phyloP scores from a whole-genome alignment of 345 rosid genomes.

The Lenwebbia sp. region DNA sequence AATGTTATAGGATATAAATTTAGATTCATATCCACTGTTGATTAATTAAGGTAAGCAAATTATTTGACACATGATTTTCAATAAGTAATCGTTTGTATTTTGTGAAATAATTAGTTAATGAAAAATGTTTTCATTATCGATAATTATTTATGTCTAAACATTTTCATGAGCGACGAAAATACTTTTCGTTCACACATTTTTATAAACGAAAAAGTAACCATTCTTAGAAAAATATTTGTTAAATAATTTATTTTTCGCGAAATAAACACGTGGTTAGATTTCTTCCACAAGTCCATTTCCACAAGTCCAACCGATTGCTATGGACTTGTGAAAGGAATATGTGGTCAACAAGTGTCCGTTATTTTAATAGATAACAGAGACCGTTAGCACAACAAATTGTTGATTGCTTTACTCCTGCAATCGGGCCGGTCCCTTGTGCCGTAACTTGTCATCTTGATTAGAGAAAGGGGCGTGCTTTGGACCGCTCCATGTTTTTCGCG shows the following conservation, averaged over 20 bases:
- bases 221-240: neutral
- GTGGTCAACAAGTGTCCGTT: neutral
- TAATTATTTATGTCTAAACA: neutral
- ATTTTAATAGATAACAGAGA: neutral
- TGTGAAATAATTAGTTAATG: neutral
- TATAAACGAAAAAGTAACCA: neutral
- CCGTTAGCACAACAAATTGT: neutral
- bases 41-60: neutral
- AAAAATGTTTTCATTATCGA: rapidly evolving
- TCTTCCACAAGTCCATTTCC: neutral
- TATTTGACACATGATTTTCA: neutral
- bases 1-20: no score
- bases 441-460: neutral
- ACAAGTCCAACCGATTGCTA: neutral
- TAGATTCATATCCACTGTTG: no score
- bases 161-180: neutral
- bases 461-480: neutral
- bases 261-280: neutral
- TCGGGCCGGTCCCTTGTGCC: neutral
- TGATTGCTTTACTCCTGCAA: neutral
- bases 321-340: neutral
- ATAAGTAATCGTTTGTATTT: neutral
- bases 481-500: neutral
- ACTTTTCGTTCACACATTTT: neutral
- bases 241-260: neutral